These are phyloP conservation scores for Phytomonas sp. DNA, from an alignment of 208 protist species.

Conservation along the genomic window DNA sequence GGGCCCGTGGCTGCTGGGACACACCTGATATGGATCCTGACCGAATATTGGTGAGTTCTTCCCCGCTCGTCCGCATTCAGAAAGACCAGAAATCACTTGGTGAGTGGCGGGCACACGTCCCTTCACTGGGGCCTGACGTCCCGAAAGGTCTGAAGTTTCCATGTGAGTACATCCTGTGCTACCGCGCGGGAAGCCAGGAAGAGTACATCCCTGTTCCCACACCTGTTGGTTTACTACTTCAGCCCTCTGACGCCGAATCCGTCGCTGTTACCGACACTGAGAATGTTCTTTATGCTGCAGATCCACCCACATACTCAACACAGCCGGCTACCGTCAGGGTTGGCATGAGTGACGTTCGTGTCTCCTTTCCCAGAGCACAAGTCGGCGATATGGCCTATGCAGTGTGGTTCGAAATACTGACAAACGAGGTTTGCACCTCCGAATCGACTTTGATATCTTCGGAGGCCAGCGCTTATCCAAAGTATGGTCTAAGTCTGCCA, in stretches of 20 bases:
- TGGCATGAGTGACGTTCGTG: conserved; percentile 45
- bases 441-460: conserved; percentile 8
- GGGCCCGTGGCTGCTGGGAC: conserved; percentile 67
- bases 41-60: conserved; percentile 31
- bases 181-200: conserved; percentile 50
- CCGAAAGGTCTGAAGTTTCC: conserved; percentile 46
- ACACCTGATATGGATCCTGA: conserved; percentile 15
- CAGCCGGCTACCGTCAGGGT: conserved; percentile 28
- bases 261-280: conserved; percentile 10
- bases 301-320: conserved; percentile 53
- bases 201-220: conserved; percentile 68
- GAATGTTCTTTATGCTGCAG: conserved; percentile 14
- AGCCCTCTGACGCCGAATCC: neutral
- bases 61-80: conserved; percentile 18
- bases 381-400: conserved; percentile 63
- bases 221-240: neutral
- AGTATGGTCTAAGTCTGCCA: conserved; percentile 51
- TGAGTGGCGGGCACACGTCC: conserved; percentile 58
- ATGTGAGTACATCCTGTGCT: conserved; percentile 64
- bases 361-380: conserved; percentile 43
- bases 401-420: conserved; percentile 52
- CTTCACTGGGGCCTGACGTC: conserved; percentile 68
- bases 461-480: conserved; percentile 30
- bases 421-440: conserved; percentile 67
- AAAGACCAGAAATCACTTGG: conserved; percentile 11